Percentiles rank a stretch among this genome's conserved stretches.
These are phyloP conservation scores for Periconia digitata DNA, from an alignment of 2,329 filamentous ascomycete species.

Conservation along the genomic window DNA sequence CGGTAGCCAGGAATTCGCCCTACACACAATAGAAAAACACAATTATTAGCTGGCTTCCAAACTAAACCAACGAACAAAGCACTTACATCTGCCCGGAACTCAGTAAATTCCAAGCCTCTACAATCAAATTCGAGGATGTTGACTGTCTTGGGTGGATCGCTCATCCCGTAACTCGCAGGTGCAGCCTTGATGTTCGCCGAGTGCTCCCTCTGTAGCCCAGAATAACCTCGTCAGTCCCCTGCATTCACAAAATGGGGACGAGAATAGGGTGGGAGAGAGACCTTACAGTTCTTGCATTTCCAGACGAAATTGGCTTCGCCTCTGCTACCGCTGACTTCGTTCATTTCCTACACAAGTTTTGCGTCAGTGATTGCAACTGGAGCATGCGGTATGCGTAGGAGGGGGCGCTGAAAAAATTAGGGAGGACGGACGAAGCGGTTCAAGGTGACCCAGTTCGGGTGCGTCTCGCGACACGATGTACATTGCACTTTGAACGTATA, in stretches of 20 bases:
- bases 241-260: not conserved
- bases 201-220: conserved; percentile 69
- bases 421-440: conserved; percentile 75
- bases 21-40: too few relatives aligned
- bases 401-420: not conserved
- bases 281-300: conserved; percentile 98
- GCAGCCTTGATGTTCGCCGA: conserved; percentile 79
- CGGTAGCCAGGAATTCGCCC: conserved; percentile 89
- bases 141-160: conserved; percentile 71
- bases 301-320: conserved; percentile 99
- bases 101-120: conserved; percentile 85
- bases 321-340: conserved; percentile 88
- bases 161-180: conserved; percentile 70
- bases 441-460: conserved; percentile 82
- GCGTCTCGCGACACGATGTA: conserved; percentile 91
- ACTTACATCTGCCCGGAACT: conserved; percentile 84
- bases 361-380: not conserved
- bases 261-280: conserved; percentile 41
- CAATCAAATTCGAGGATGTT: conserved; percentile 92
- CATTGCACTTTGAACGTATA: conserved; percentile 99
- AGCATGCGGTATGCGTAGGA: not conserved
- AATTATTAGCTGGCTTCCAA: not conserved
- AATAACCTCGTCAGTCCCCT: not conserved
- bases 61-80: not conserved
- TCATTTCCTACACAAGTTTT: conserved; percentile 65